phyloP scores from a whole-genome alignment of 129 eudicot genomes.

The Saposhnikovia divaricata region DNA sequence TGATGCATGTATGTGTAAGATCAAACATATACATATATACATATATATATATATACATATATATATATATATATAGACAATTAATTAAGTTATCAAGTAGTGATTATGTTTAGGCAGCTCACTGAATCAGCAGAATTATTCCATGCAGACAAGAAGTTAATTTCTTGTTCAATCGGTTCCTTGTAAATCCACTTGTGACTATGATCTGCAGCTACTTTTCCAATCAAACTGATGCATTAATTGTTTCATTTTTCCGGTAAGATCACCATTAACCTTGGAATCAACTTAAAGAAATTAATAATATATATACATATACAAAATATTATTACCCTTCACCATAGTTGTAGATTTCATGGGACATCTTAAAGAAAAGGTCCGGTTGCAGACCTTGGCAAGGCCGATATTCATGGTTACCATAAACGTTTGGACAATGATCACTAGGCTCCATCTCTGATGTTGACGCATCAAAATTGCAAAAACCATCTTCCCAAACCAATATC shows the following conservation, averaged over 20 bases:
- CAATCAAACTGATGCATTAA: constrained; percentile 51
- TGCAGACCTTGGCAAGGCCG: constrained; percentile 68
- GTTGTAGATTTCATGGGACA: constrained; percentile 99
- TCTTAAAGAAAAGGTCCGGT: constrained; percentile 96
- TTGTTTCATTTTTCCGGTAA: neutral
- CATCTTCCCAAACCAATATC: constrained; percentile 99
- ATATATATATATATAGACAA: too few species aligned
- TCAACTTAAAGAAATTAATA: neutral
- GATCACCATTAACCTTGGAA: neutral
- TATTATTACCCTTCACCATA: constrained; percentile 88
- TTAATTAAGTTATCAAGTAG: neutral
- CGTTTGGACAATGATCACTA: constrained; percentile 33
- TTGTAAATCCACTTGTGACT: constrained; percentile 95
- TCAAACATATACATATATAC: neutral
- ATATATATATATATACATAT: too few species aligned
- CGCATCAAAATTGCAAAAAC: constrained; percentile 94
- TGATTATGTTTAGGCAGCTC: constrained; percentile 5
- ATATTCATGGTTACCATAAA: constrained; percentile 39
- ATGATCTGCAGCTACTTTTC: constrained; percentile 98
- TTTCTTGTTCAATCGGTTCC: constrained; percentile 90
- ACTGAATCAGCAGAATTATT: constrained; percentile 94
- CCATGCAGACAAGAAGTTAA: constrained; percentile 92
- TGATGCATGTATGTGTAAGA: too few species aligned
- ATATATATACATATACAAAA: neutral
- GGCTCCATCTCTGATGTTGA: constrained; percentile 52